Conservation (phyloP, 257 asterid genomes). For the Linderniella brevidens region DNA sequence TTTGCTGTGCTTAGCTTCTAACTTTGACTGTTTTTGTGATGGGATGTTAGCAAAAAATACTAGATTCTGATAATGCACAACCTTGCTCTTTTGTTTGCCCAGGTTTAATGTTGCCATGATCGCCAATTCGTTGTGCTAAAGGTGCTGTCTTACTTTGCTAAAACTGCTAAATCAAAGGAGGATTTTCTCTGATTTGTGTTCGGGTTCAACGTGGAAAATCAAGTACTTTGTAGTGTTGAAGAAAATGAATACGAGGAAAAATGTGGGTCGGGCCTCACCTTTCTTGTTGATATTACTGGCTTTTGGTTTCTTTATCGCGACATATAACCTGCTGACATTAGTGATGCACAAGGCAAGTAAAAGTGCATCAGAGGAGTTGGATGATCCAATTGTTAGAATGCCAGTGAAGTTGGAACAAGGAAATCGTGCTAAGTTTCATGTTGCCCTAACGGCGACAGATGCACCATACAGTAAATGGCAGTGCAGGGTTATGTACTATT, state of each 20-base stretch:
- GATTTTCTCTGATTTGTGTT: constrained; percentile 4
- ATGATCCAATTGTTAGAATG: constrained; percentile 34
- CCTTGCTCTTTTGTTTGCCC: constrained; percentile 4
- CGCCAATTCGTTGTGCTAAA: constrained; percentile 12
- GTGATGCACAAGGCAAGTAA: constrained; percentile 33
- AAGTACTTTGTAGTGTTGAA: constrained; percentile 2
- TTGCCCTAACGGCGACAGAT: constrained; percentile 83
- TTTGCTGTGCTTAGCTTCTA: no score
- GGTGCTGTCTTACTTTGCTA: constrained; percentile 12
- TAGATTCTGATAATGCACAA: no score
- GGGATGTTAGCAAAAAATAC: no score
- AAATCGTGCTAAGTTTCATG: constrained; percentile 46
- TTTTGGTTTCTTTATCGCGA: constrained; percentile 64
- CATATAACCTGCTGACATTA: constrained; percentile 64
- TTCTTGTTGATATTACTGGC: constrained; percentile 47
- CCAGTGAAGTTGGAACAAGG: constrained; percentile 22
- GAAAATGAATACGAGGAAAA: constrained; percentile 44
- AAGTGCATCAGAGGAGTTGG: constrained; percentile 21
- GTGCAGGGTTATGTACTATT: constrained; percentile 87
- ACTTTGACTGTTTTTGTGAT: no score
- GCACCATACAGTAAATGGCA: constrained; percentile 96
- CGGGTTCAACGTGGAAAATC: neutral
- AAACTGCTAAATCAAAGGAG: constrained; percentile 12
- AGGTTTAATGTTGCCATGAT: constrained; percentile 13
- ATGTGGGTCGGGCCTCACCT: constrained; percentile 55